Base-by-base conservation (phyloP, 164 flowering plant species). In the Akebia trifoliata region DNA sequence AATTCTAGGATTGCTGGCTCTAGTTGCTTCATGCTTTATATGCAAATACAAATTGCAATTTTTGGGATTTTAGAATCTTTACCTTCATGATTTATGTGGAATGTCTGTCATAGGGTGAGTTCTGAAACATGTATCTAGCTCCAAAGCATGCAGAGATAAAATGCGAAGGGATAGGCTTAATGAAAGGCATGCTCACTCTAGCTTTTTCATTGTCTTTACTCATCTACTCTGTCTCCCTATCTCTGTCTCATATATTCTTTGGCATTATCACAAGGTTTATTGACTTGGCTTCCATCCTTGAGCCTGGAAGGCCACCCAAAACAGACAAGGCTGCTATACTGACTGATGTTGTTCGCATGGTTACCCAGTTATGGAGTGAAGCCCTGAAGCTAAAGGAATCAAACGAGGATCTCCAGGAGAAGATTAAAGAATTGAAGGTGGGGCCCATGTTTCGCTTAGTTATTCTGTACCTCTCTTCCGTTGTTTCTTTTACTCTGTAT, bases 231-330 rank as follows among this genome's bases (percentile, higher is more conserved):
- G 57, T 47, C 44, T 48, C 28, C 39, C 57, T 50, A 15, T 61
- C 28, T 34, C 26, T 50, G 28, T 30, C 42, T 56, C 25, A 18
- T 25, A 24, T 7, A 28, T 26, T 31, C n/a, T 25, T 56, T 62
- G 54, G 12, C 34, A 38, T 69, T 39, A 44, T 50, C 9, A 43
- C 32, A 58, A 89, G 95, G 83, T 92, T 92, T 72, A 8, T 85
- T 70, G 98, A 92, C 62, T 72, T 92, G 68, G 90, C 75, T 47
- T 68, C 91, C 22, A 67, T 89, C 30, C 66, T 92, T 61, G 95
- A 89, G 62, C 98, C 95, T 65, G 97, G 90, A 66, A 81, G 82
- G 70, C 85, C 85, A 55, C 90, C 92, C 15, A 90, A 90, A 66
- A 76, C 84, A 25, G 95, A 92, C 75, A 92, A 92, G 75, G 65